Evolutionary conservation across 148 eudicot genomes (phyloP), one percentile per base, ranked within the genome.

Genomic region (Nyssa sinensis): DNA sequence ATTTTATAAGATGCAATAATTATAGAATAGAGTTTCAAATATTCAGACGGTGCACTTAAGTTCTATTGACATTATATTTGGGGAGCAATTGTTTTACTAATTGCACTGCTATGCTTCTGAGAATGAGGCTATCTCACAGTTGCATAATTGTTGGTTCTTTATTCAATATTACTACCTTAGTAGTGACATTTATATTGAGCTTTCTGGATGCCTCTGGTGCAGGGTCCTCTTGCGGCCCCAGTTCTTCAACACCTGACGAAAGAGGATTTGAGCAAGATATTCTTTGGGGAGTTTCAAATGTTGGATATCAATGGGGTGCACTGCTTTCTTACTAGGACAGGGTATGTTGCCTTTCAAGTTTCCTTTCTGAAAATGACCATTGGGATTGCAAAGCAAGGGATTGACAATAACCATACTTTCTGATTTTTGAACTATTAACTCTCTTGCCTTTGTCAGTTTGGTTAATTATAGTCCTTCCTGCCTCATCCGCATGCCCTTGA

Each of bases 221-320:
- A 95, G 98, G 98, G 98, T 67, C 98, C 98, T 64, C 98, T 92
- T 79, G 91, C 98, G 66, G 98, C 90, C 32, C 85, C 97, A 53
- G 92, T 83, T 85, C 96, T 95, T 76, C 98, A 95, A 70, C 83
- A 89, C 27, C 80, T 92, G 82, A 95, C 96, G 1, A 90, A 95
- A 77, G 95, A 79, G 44, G 97, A 95, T 71, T 82, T 95, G 72
- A 92, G 94, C 91, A 95, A 95, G 87, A 24, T 90, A 35, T 95
- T 92, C 93, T 95, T 95, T 72, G 95, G 98, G 69, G 84, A 83
- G 47, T 95, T 95, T 68, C 74, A 75, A 61, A 80, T 82, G 60
- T 55, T 90, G 73, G 96, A 95, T 27, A 86, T 95, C 77, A 88
- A 88, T 83, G 98, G 98, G 4, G 76, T 72, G 44, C 80, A 77